Percentiles rank a stretch among this genome's conserved stretches.
Conservation (phyloP, 225 moss, liverwort and hornwort species). For the Pseudoscleropodium purum region DNA sequence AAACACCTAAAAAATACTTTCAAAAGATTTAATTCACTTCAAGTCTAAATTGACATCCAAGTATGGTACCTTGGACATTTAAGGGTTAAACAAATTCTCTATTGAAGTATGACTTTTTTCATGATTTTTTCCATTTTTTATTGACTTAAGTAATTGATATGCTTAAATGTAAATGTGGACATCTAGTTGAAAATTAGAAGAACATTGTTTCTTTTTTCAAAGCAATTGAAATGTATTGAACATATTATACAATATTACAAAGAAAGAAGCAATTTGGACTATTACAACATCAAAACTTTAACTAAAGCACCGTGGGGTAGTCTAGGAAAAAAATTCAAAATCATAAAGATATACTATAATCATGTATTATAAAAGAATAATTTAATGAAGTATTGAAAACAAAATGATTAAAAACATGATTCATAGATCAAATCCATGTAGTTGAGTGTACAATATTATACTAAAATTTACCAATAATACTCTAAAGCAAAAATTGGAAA, state of each 20-base stretch:
- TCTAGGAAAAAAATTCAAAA: neutral
- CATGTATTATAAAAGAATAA: neutral
- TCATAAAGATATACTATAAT: neutral
- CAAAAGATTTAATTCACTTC: too few species aligned
- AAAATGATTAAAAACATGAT: neutral
- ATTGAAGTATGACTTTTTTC: neutral
- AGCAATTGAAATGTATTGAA: too few species aligned
- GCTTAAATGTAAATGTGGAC: neutral
- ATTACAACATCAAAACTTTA: neutral
- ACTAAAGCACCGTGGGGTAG: neutral
- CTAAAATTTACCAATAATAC: neutral
- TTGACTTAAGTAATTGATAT: too few species aligned
- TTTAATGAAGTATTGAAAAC: neutral
- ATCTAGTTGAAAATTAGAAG: neutral
- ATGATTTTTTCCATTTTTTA: accelerated
- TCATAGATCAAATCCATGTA: neutral
- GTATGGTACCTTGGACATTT: neutral
- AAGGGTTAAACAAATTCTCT: accelerated
- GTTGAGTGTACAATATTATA: neutral
- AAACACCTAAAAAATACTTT: neutral
- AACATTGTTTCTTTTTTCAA: neutral
- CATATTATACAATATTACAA: neutral
- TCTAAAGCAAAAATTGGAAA: neutral
- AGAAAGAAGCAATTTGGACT: neutral
- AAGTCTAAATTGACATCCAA: neutral